Evolutionary conservation across 352 stramenopile species (phyloP).

Genomic region (Phytophthora europaea): DNA sequence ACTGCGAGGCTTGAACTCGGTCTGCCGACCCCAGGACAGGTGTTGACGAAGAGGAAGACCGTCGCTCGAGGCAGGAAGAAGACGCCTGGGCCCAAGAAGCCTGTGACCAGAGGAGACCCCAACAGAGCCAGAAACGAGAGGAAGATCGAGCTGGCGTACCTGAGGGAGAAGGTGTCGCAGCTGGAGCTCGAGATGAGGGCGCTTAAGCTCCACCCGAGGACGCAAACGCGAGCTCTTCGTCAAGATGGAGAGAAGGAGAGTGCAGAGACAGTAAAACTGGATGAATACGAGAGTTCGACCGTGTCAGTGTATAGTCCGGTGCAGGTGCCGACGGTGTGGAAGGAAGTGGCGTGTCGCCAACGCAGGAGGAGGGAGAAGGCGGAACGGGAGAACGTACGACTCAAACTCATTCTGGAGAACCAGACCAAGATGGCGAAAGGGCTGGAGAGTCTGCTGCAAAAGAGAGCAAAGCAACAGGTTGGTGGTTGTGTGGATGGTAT

Average conservation of each 20-base stretch:
- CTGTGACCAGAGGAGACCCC: conserved; percentile 46
- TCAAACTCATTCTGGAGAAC: conserved; percentile 62
- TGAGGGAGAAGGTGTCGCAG: conserved; percentile 73
- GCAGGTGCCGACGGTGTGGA: conserved; percentile 41
- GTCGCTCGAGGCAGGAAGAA: conserved; percentile 39
- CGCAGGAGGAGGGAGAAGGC: conserved; percentile 48
- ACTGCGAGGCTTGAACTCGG: conserved; percentile 26
- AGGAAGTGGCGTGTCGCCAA: conserved; percentile 51
- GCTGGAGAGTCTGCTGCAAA: conserved; percentile 44
- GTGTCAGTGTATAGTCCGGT: conserved; percentile 32
- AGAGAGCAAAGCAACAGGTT: conserved; percentile 45
- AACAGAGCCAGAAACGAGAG: conserved; percentile 47
- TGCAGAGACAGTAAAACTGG: neutral
- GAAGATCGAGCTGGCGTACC: conserved; percentile 78
- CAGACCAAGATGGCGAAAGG: conserved; percentile 46
- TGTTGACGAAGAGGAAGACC: conserved; percentile 11
- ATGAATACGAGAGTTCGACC: neutral
- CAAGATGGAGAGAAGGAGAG: conserved; percentile 15
- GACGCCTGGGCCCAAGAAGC: conserved; percentile 50
- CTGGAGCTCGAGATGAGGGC: conserved; percentile 71
- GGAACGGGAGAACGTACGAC: conserved; percentile 59
- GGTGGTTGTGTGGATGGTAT: neutral
- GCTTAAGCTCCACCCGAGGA: conserved; percentile 41
- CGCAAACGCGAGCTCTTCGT: conserved; percentile 44
- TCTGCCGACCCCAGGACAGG: conserved; percentile 12